These are phyloP conservation scores for Vitis riparia DNA, from an alignment of 164 flowering plant genomes.

Conservation along the genomic window DNA sequence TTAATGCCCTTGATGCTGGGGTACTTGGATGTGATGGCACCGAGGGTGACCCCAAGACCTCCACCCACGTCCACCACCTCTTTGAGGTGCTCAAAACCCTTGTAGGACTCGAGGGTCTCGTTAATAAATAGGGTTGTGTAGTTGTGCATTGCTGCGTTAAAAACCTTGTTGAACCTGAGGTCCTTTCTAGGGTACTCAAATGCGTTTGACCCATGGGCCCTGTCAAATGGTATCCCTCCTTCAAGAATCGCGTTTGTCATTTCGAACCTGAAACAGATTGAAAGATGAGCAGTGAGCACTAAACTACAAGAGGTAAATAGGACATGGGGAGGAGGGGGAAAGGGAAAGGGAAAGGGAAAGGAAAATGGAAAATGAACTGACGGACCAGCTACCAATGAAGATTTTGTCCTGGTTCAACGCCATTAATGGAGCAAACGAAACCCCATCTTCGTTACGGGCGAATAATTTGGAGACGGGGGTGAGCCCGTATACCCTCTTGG, in stretches of 20 bases:
- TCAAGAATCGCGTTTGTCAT: conserved; percentile 34
- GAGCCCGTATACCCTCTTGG: conserved; percentile 14
- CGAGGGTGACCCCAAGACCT: conserved; percentile 30
- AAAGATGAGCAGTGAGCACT: not conserved
- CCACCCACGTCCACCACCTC: conserved; percentile 50
- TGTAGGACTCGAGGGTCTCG: conserved; percentile 28
- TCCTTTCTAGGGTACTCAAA: conserved; percentile 27
- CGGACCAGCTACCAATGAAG: conserved; percentile 33
- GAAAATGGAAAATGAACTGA: not conserved
- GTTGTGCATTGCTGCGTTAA: conserved; percentile 29
- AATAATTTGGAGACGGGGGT: conserved; percentile 17
- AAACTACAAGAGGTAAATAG: too few species aligned
- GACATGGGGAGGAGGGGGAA: too few species aligned
- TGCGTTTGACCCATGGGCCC: conserved; percentile 24
- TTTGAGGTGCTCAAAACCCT: conserved; percentile 30
- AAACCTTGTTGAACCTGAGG: conserved; percentile 25
- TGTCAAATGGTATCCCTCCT: conserved; percentile 45
- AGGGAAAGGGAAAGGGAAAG: too few species aligned
- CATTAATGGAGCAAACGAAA: conserved; percentile 17
- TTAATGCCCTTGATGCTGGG: conserved; percentile 39
- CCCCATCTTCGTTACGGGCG: conserved; percentile 19
- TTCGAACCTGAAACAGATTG: conserved; percentile 15
- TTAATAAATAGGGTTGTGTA: conserved; percentile 12
- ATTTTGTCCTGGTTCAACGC: conserved; percentile 23
- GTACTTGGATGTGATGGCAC: conserved; percentile 26